A percentile compares a stretch with the other conserved stretches of the same genome.
Evolutionary conservation across 805 yeast genomes (phyloP).

Genomic region (Starmerella roubikii): DNA sequence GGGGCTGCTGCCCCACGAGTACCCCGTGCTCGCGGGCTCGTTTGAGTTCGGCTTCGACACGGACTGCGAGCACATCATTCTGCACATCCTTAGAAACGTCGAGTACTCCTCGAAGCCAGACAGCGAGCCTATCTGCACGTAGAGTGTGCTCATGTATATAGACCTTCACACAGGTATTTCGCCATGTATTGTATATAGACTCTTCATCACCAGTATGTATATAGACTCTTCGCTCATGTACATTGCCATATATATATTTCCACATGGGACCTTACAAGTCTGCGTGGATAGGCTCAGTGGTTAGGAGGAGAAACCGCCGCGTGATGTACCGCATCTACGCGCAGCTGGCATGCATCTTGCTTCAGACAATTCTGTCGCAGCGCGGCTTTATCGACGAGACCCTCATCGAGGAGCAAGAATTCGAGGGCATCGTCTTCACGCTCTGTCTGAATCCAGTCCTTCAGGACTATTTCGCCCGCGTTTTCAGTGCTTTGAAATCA

Average conservation of each 20-base stretch:
- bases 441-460: not conserved
- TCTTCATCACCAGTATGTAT: too few species aligned
- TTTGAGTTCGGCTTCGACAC: conserved; percentile 25
- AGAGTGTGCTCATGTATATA: too few species aligned
- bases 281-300: too few species aligned
- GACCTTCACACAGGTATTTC: too few species aligned
- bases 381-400: not conserved
- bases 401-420: not conserved
- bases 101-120: conserved; percentile 25
- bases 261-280: too few species aligned
- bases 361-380: conserved; percentile 1
- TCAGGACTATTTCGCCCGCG: not conserved
- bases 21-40: conserved; percentile 27
- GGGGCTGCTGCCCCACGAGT: conserved; percentile 25
- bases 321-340: not conserved
- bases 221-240: too few species aligned
- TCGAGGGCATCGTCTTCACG: not conserved
- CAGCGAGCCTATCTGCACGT: conserved; percentile 13
- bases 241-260: too few species aligned
- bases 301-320: too few species aligned
- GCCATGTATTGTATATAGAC: too few species aligned
- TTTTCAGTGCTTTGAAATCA: conserved; percentile 1
- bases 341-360: not conserved
- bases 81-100: conserved; percentile 25
- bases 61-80: conserved; percentile 20